Base-by-base conservation (phyloP, 768 basidiomycete species). In the Boletus barrowsii region DNA sequence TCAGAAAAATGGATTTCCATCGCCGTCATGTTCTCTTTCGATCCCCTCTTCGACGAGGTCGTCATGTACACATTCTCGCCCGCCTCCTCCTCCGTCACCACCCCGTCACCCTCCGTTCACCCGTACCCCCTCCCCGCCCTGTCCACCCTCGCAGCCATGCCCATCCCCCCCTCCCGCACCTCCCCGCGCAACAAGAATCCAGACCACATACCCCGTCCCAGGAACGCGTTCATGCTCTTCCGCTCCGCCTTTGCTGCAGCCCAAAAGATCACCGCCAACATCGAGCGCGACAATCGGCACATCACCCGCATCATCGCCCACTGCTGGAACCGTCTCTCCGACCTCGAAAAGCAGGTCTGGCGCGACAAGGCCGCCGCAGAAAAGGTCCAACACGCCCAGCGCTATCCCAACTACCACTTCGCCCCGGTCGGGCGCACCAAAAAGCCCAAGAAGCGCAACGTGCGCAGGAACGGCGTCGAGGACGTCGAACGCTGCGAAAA, bases 221-320 rank as follows among this genome's bases (percentile, higher is more conserved):
- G 73, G 3, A 77, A 76, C 57, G 76, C 75, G 39, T 76, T 77
- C 63, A 76, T 86, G 75, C 78, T 85, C 65, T 86, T 80, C 66
- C 78, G 83, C 20, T 84, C 81, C 24, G 81, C 78, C 51, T 83
- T 86, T 47, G 79, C 81, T 39, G 76, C 79, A 4, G 74, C 76
- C 8, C 75, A 79, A 40, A 80, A 78, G 55, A 75, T 82, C 55
- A 66, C 59, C 47, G 70, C 73, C n/a, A 68, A 63, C 18, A 72
- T 83, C 58, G 83, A 85, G 62, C 75, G 73, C 57, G 80, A 85
- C 62, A 79, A 83, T 61, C 73, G 82, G 30, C 78, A 81, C 54
- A 81, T 84, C 62, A 82, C 81, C 43, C 77, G 79, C 52, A 80
- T 81, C 62, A 73, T 80, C 35, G 83, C 76, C 0, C 72, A 77